Evolutionary conservation across 2,329 filamentous ascomycete species (phyloP), one percentile per base, ranked within the genome.

Genomic region (Penicillium sp.): DNA sequence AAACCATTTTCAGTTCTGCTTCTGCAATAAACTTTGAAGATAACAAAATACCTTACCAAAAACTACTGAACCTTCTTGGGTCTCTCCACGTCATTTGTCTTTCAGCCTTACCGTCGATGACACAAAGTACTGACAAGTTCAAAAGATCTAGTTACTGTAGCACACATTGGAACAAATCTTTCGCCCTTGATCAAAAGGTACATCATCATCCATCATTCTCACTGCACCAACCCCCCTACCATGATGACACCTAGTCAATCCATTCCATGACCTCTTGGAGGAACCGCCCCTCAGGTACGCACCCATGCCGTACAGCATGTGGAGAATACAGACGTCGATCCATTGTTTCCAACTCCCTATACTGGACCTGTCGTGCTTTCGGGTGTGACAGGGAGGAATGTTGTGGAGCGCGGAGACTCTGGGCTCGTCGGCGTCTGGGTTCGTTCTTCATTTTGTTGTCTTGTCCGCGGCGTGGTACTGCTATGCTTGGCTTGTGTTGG

Each of bases 221-320:
- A 48, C 43, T 45, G 31, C 51, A 56, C 27, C 43, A 45, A 29
- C 46, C 60, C 46, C 58, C 47, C 24, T 64, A 74, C 72, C 64
- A 81, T 78, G 81, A 83, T 81, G 81, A 82, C 79, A 81, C 76
- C 78, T 72, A 83, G 81, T 83, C 79, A 80, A 83, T 83, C 81
- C 81, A 83, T 83, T 83, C 81, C 81, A 83, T 72, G 80, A 83
- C 74, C 74, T 73, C 68, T 62, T 57, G 50, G 68, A 68, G 67
- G 71, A 36, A 72, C 71, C 72, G 64, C 71, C 72, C 67, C 65
- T 72, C 67, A 67, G 60, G 67, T 66, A 14, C 54, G 62, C 58
- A 64, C 59, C 48, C 44, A 48, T 39, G 61, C 54, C 56, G 48
- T 38, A 44, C 55, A 58, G 54, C 59, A 56, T 50, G 46, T 45